Percentiles rank a stretch among this genome's conserved stretches.
phyloP scores from a whole-genome alignment of 257 asterid genomes.

The Plectranthus barbatus region DNA sequence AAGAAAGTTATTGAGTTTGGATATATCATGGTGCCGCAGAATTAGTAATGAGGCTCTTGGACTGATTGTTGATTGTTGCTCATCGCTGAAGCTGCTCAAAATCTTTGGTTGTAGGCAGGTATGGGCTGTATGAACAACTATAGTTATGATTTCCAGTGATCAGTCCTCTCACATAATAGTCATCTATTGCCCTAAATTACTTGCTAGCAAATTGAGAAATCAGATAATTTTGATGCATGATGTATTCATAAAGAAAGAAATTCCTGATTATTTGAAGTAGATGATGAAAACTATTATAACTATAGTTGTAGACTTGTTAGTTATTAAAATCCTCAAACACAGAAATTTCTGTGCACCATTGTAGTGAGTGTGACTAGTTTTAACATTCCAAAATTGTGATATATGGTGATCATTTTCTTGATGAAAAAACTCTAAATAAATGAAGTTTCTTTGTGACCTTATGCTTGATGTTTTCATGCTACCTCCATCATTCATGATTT shows the following conservation, averaged over 20 bases:
- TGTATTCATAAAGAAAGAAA: neutral
- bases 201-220: neutral
- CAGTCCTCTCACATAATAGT: too few relatives aligned
- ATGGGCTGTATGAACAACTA: neutral
- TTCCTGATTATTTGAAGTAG: neutral
- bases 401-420: neutral
- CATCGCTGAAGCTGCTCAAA: slow-evolving; percentile 60
- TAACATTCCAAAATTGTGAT: neutral
- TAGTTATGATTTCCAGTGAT: neutral
- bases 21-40: slow-evolving; percentile 69
- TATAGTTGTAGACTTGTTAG: too few relatives aligned
- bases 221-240: neutral
- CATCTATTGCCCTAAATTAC: neutral
- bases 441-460: neutral
- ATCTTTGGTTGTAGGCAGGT: slow-evolving; percentile 86
- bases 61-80: slow-evolving; percentile 66
- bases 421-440: neutral
- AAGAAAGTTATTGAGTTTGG: slow-evolving; percentile 50
- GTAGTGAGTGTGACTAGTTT: neutral
- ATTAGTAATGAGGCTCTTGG: slow-evolving; percentile 58
- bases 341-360: neutral
- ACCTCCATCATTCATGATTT: neutral
- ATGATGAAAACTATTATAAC: neutral
- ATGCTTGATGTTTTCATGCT: too few relatives aligned
- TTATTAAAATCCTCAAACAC: neutral